Evolutionary conservation across 1,284 basidiomycete species (phyloP).

Genomic region (Puccinia horiana): DNA sequence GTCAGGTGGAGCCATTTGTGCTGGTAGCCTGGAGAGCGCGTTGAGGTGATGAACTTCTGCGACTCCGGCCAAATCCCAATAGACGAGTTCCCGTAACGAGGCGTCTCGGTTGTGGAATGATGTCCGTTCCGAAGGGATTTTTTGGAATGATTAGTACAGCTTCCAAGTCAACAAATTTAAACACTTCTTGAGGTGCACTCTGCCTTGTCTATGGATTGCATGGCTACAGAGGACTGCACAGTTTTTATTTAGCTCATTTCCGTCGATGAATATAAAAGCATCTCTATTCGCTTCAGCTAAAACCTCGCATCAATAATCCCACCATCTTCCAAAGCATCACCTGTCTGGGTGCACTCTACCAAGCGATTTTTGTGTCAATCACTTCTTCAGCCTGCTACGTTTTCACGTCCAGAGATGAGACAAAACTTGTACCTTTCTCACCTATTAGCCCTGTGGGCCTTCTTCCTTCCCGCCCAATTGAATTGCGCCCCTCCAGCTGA

Average conservation of each 20-base stretch:
- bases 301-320: background rate
- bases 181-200: background rate
- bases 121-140: background rate
- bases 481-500: slow-evolving; percentile 9
- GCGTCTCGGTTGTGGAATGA: background rate
- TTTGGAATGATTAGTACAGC: background rate
- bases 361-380: background rate
- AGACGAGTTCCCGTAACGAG: background rate
- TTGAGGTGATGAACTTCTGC: no score
- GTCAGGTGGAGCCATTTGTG: background rate
- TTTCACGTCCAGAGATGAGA: background rate
- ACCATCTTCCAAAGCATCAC: background rate
- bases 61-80: background rate
- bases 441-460: background rate
- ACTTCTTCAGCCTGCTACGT: background rate
- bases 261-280: background rate
- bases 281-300: background rate
- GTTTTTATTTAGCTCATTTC: background rate
- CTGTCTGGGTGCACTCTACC: background rate
- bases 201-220: background rate
- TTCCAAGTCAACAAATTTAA: slow-evolving; percentile 9
- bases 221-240: background rate
- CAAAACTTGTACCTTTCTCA: background rate
- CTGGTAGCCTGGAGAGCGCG: background rate
- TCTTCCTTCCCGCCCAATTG: background rate